Evolutionary conservation across 371 early-diverging fungal species (phyloP), one percentile per base, ranked within the genome.

Genomic region (Capillidium heterosporum): DNA sequence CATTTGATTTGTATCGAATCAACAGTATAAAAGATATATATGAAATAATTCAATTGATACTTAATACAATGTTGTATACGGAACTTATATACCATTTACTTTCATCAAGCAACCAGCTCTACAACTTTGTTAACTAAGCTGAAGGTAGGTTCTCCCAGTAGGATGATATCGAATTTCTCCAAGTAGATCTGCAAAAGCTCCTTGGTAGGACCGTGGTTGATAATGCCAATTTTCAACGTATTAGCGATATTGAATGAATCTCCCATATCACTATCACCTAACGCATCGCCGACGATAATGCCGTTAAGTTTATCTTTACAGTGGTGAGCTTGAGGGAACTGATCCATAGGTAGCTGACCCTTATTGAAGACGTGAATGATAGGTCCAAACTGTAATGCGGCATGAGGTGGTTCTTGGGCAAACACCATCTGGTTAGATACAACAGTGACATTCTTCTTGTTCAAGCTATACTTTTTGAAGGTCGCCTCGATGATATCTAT

Each of bases 331-430:
- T 35, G 4, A 35, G 35, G 35, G 35, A 35, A 35, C 4, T 35
- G 13, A 35, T 35, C 35, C 13, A 35, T 7, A 7, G 61, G 61
- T 32, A 82, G 70, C 59, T 84, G 82, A 52, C 74, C 71, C 71
- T 87, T 87, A 74, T 87, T 87, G 63, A 84, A 79, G 0, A 78
- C 72, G 65, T 87, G 85, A 48, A 84, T 81, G 40, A 82, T 40
- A 0, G 83, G 85, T 3, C 73, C 64, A 56, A 87, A 84, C 4
- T 63, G 72, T 10, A 68, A 68, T 44, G 71, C 73, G 1, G 71
- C 57, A 26, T 61, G 28, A n/a, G 50, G 71, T 15, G 68, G 49
- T 5, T 69, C 71, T 28, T 41, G 29, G 55, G 81, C 65, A 64
- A 84, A 83, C 1, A 66, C 59, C 84, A 87, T 81, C 67, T 68